Base-by-base conservation (phyloP, 169 alveolate genomes). In the Plasmodium relictum region DNA sequence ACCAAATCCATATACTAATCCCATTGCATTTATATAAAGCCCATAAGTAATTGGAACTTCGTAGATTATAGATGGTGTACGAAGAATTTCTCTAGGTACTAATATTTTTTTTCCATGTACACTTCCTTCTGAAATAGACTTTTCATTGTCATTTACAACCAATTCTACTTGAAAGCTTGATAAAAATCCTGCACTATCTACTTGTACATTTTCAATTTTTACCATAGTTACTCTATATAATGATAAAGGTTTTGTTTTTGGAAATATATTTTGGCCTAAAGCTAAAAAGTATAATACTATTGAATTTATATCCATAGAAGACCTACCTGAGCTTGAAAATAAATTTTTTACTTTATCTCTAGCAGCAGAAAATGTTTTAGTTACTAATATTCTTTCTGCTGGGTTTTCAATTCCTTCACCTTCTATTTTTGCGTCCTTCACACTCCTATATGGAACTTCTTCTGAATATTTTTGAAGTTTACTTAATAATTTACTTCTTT, bases 371-470 rank as follows among this genome's bases (percentile, higher is more conserved):
- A 83, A 83, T 6, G 91, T 66, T 54, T 7, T 42, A 41, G 72
- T 50, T 12, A 52, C 91, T 52, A 41, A 26, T 56, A 69, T 42
- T 61, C 91, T 68, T 16, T 83, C 91, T 42, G 52, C 61, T 12
- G 91, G 73, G 8, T 83, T 24, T 58, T 37, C 26, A 52, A 83
- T 22, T n/a, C 91, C 91, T 6, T 31, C 50, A 6, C 91, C 91
- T 20, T 39, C 45, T 18, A 69, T 26, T 9, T 65, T 62, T 26
- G 61, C 10, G 24, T 66, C 66, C 7, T 52, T 42, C 12, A 83
- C 45, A n/a, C 14, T 31, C 26, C 91, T 66, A 20, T 68, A 83
- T 56, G 80, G 44, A 26, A 83, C 44, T 52, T 83, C 91, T 18
- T 50, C 41, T 41, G 74, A 70, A 18, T 39, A 71, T 22, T 54